Conservation (phyloP, 306 rosid species). For the Trichosanthes truncata region DNA sequence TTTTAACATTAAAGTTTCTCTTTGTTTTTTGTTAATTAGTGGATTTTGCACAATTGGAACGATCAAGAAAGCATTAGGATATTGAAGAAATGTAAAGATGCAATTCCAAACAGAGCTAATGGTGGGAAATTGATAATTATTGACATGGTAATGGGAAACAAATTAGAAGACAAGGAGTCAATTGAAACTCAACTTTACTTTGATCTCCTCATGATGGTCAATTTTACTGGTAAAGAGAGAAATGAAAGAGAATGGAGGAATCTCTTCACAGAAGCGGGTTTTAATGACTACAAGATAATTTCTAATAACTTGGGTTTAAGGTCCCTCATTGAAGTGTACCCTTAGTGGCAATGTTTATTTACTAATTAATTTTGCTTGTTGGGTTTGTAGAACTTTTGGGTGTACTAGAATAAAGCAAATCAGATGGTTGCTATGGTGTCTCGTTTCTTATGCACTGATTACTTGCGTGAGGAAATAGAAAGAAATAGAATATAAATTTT, state of each 20-base stretch:
- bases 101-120: conserved; percentile 15
- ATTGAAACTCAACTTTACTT: conserved; percentile 24
- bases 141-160: conserved; percentile 18
- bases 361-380: background rate
- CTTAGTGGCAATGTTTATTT: conserved; percentile 7
- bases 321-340: conserved; percentile 50
- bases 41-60: conserved; percentile 29
- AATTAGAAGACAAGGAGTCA: conserved; percentile 11
- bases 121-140: conserved; percentile 22
- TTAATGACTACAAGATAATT: conserved; percentile 25
- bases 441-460: too few species aligned
- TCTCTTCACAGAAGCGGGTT: conserved; percentile 42
- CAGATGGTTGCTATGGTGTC: too few species aligned
- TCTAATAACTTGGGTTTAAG: conserved; percentile 23
- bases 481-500: too few species aligned
- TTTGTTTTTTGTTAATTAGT: background rate
- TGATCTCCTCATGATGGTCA: conserved; percentile 36
- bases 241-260: conserved; percentile 41
- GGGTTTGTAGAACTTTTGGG: too few species aligned
- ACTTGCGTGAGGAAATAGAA: too few species aligned
- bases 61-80: conserved; percentile 21
- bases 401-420: too few species aligned
- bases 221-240: conserved; percentile 34
- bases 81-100: conserved; percentile 20
- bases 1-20: background rate